phyloP scores from a whole-genome alignment of 2,329 filamentous ascomycete species.

The Paecilomyces sp. region DNA sequence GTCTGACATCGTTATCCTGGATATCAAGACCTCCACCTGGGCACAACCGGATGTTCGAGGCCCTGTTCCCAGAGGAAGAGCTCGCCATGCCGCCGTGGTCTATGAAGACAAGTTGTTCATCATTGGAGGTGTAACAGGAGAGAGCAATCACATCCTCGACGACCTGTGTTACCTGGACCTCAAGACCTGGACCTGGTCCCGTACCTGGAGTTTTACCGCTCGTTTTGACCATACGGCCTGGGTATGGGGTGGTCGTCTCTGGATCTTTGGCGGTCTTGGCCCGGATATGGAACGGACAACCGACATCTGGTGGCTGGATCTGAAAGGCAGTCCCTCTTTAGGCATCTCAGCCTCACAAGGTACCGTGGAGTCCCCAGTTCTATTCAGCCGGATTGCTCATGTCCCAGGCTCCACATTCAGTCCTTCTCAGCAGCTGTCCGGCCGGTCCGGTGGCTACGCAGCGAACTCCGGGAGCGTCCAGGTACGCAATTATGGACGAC shows the following conservation, averaged over 20 bases:
- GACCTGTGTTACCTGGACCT: slow-evolving; percentile 95
- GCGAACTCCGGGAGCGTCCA: slow-evolving; percentile 62
- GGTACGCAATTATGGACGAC: slow-evolving; percentile 45
- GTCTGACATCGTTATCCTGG: slow-evolving; percentile 91
- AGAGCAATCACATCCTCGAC: slow-evolving; percentile 85
- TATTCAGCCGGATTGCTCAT: slow-evolving; percentile 28
- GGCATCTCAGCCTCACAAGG: slow-evolving; percentile 59
- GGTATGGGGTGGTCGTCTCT: slow-evolving; percentile 86
- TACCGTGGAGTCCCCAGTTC: slow-evolving; percentile 36
- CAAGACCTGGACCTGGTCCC: slow-evolving; percentile 96
- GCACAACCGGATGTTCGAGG: slow-evolving; percentile 83
- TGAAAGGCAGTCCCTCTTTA: slow-evolving; percentile 83
- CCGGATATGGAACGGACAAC: slow-evolving; percentile 96
- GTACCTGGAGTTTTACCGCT: slow-evolving; percentile 89
- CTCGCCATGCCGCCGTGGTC: slow-evolving; percentile 86
- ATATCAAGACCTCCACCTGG: slow-evolving; percentile 91
- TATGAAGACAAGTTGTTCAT: slow-evolving; percentile 97
- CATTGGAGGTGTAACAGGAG: slow-evolving; percentile 88
- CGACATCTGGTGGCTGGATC: slow-evolving; percentile 94
- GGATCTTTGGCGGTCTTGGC: slow-evolving; percentile 92
- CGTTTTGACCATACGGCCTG: slow-evolving; percentile 94
- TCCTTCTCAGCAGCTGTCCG: slow-evolving; percentile 25
- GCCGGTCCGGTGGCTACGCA: slow-evolving; percentile 53
- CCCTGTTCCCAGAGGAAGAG: slow-evolving; percentile 78
- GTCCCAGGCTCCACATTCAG: slow-evolving; percentile 29